Percentiles rank a stretch among this genome's conserved stretches.
Evolutionary conservation across 371 early-diverging fungal species (phyloP).

Genomic region (Rhizomucor pusillus): DNA sequence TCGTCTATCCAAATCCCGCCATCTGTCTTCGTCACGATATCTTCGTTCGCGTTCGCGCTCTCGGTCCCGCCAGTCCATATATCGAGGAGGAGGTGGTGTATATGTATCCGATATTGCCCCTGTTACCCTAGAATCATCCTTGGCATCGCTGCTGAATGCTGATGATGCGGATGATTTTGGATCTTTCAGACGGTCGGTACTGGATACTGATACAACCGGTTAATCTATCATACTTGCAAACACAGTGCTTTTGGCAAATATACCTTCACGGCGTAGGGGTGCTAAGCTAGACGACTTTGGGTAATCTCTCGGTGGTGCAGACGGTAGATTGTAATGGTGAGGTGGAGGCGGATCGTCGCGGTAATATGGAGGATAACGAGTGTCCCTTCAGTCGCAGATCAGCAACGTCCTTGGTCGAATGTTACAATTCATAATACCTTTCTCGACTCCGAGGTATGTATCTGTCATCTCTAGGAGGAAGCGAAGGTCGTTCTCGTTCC

Average conservation of each 20-base stretch:
- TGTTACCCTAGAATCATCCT: conserved; percentile 29
- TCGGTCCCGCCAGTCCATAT: conserved; percentile 48
- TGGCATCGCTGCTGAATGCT: conserved; percentile 22
- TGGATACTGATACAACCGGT: background rate
- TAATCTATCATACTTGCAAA: too few relatives aligned
- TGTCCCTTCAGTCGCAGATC: conserved; percentile 20
- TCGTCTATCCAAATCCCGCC: conserved; percentile 45
- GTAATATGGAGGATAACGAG: conserved; percentile 45
- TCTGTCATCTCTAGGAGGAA: conserved; percentile 41
- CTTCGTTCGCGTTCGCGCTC: conserved; percentile 44
- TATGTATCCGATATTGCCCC: conserved; percentile 14
- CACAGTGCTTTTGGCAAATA: too few relatives aligned
- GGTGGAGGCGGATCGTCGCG: conserved; percentile 39
- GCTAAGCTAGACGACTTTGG: conserved; percentile 19
- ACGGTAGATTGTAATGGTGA: conserved; percentile 30
- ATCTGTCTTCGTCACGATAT: conserved; percentile 46
- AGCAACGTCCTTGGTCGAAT: background rate
- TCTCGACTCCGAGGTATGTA: conserved; percentile 34
- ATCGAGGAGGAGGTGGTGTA: conserved; percentile 24
- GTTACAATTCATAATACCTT: conserved; percentile 17
- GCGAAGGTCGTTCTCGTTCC: conserved; percentile 33
- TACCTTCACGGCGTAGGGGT: conserved; percentile 40
- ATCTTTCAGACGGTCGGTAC: conserved; percentile 18
- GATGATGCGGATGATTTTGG: conserved; percentile 10
- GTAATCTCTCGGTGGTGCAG: conserved; percentile 34